phyloP scores from a whole-genome alignment of 164 flowering plant species.

The Warburgia ugandensis region DNA sequence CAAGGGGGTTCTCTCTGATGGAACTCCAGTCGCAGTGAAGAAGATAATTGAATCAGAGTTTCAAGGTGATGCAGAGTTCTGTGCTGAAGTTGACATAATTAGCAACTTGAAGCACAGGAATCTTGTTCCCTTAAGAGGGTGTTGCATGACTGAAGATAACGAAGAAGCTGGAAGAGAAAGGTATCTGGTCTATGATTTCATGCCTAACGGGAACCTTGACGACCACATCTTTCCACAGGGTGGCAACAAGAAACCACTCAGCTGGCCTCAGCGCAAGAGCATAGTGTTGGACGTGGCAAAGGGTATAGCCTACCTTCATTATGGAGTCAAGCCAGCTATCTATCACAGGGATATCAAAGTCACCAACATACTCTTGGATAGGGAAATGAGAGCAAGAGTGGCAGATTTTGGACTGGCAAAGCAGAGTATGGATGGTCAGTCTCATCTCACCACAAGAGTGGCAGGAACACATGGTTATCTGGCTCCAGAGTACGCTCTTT shows the following conservation, averaged over 20 bases:
- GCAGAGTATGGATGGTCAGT: conserved; percentile 66
- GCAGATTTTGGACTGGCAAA: conserved; percentile 81
- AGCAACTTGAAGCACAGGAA: conserved; percentile 65
- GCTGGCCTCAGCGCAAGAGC: conserved; percentile 67
- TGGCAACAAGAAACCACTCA: conserved; percentile 20
- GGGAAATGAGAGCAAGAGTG: conserved; percentile 66
- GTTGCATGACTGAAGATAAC: conserved; percentile 39
- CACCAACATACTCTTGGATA: conserved; percentile 70
- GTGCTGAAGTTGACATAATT: conserved; percentile 72
- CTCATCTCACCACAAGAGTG: conserved; percentile 81
- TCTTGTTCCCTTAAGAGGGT: conserved; percentile 62
- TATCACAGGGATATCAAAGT: conserved; percentile 76
- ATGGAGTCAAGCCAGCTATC: conserved; percentile 77
- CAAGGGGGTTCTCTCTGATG: conserved; percentile 53
- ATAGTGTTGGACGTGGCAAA: conserved; percentile 73
- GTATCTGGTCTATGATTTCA: conserved; percentile 65
- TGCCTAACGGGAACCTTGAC: conserved; percentile 71
- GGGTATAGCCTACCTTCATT: conserved; percentile 72
- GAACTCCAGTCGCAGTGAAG: conserved; percentile 56
- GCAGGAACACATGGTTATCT: conserved; percentile 88
- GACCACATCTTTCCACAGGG: conserved; percentile 31
- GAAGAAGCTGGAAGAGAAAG: conserved; percentile 27
- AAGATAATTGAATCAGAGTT: conserved; percentile 47
- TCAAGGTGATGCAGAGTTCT: conserved; percentile 54
- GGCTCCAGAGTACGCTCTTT: conserved; percentile 84